Evolutionary conservation across 2,329 filamentous ascomycete species (phyloP), one percentile per base, ranked within the genome.

Genomic region (Hymenoscyphus infarciens): DNA sequence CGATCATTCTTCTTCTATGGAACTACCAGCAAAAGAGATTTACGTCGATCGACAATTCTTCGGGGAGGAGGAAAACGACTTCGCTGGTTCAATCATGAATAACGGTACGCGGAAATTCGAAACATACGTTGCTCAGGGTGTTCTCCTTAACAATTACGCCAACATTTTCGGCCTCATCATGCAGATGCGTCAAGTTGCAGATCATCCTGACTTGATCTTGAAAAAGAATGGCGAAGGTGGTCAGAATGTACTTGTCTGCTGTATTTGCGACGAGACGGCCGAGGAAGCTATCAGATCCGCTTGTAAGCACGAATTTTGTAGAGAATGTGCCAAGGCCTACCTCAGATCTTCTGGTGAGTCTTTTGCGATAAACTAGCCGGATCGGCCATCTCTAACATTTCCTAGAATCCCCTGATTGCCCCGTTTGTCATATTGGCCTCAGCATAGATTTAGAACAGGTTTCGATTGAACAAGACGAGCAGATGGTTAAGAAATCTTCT

Each of bases 81-180:
- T 99, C 74, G 96, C 94, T 38, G 86, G 87, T 61, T 97, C 92
- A 71, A 96, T 99, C 80, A 99, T 98, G 92, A 91, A 87, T 16
- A 96, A 91, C 73, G 89, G 91, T 7, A 85, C 88, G 63, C 89
- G 95, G 65, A 88, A 92, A 70, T 99, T 98, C 69, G 91, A 98
- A 73, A 98, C 93, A 0, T 99, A 98, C 69, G 95, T 98, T 42
- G 89, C 92, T 19, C 91, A 92, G 67, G 93, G 92, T 79, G 94
- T 98, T 22, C 86, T 99, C 76, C 83, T 99, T 65, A 92, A 98
- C 81, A 97, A 97, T 74, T 98, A 98, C 70, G 95, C 95, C 79
- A 99, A 99, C 75, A 98, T 99, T 68, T 99, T 99, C 72, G 94
- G 93, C 73, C 83, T 99, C 61, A 97, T 99, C 73, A 98, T 98